These are phyloP conservation scores for Fusarium sororula DNA, from an alignment of 2,329 filamentous ascomycete species.

Conservation along the genomic window DNA sequence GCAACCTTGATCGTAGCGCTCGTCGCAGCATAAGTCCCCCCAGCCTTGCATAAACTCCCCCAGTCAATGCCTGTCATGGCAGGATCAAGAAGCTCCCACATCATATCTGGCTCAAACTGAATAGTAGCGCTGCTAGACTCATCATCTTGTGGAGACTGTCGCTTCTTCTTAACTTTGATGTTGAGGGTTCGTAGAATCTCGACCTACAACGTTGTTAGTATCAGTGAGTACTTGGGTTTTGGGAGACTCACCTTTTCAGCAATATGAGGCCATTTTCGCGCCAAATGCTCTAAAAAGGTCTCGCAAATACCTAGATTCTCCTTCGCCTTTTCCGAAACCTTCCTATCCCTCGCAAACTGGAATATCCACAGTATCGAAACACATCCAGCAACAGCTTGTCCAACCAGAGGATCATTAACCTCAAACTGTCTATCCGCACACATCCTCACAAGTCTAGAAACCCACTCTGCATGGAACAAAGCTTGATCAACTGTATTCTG, in stretches of 20 bases:
- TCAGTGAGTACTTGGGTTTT: accelerated
- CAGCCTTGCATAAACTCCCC: background rate
- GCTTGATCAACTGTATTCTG: constrained; percentile 41
- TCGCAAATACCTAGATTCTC: constrained; percentile 32
- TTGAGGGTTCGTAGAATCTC: constrained; percentile 28
- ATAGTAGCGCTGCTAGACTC: constrained; percentile 6
- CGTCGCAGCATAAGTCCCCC: background rate
- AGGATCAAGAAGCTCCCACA: constrained; percentile 37
- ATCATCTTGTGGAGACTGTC: background rate
- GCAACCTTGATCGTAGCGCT: constrained; percentile 37
- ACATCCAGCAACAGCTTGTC: constrained; percentile 32
- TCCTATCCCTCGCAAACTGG: constrained; percentile 33
- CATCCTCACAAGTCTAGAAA: constrained; percentile 35
- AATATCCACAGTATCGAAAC: constrained; percentile 39
- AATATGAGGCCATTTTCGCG: constrained; percentile 32
- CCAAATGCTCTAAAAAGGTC: background rate
- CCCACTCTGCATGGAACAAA: constrained; percentile 35
- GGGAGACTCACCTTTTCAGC: constrained; percentile 20
- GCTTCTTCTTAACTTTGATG: constrained; percentile 11
- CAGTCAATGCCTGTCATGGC: constrained; percentile 1
- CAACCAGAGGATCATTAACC: constrained; percentile 35
- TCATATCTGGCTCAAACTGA: constrained; percentile 33
- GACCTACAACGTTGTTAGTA: background rate
- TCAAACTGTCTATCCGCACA: constrained; percentile 29
- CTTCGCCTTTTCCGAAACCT: constrained; percentile 30